Evolutionary conservation across 768 basidiomycete species (phyloP).

Genomic region (Phanerochaete sordida): DNA sequence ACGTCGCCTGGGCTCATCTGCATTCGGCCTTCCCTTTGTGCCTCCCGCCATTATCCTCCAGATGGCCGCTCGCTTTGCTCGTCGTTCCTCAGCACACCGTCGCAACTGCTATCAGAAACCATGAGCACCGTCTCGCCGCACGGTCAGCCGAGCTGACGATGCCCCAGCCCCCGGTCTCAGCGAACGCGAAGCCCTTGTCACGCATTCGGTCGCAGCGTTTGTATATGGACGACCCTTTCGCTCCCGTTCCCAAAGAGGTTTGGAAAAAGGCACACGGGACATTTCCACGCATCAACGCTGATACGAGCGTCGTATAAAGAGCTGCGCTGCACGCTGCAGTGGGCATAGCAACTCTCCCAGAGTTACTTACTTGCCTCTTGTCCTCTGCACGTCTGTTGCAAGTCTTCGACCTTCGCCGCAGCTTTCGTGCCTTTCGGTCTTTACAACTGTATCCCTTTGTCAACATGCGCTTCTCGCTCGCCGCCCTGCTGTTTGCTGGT

Average conservation of each 20-base stretch:
- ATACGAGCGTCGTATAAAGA: background rate
- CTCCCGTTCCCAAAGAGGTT: background rate
- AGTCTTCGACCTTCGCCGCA: conserved; percentile 17
- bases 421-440: conserved; percentile 11
- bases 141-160: background rate
- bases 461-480: conserved; percentile 50
- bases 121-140: background rate
- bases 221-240: background rate
- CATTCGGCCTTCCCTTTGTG: conserved; percentile 10
- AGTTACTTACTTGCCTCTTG: conserved; percentile 16
- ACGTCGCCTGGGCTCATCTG: too few relatives aligned
- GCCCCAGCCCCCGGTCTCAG: background rate
- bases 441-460: conserved; percentile 1
- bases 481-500: conserved; percentile 31
- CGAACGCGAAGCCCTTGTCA: conserved; percentile 3
- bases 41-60: conserved; percentile 1
- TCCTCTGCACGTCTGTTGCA: conserved; percentile 20
- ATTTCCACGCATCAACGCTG: background rate
- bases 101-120: background rate
- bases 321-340: conserved; percentile 1
- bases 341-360: conserved; percentile 23
- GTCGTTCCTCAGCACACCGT: background rate
- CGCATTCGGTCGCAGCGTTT: background rate
- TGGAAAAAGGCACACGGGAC: background rate
- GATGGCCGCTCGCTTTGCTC: background rate